phyloP scores from a whole-genome alignment of 2,329 filamentous ascomycete species.

The Trichoderma breve region DNA sequence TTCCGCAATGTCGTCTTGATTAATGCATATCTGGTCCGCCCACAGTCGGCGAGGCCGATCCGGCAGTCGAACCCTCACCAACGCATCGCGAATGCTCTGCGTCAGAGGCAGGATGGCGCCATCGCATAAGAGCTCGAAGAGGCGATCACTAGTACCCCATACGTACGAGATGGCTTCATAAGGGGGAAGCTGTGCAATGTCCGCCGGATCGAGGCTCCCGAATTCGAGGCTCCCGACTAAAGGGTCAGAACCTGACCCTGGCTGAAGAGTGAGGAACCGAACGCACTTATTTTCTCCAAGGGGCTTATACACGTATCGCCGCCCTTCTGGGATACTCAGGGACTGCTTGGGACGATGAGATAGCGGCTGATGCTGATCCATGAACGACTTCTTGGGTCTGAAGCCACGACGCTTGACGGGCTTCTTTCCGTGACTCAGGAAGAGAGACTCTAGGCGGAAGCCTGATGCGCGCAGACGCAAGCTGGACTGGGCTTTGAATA shows the following conservation, averaged over 20 bases:
- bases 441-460: neutral
- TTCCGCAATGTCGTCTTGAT: slow-evolving; percentile 38
- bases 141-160: slow-evolving; percentile 32
- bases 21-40: slow-evolving; percentile 43
- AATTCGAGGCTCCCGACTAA: slow-evolving; percentile 29
- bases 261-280: slow-evolving; percentile 35
- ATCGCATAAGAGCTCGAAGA: slow-evolving; percentile 27
- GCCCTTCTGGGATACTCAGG: neutral
- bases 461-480: neutral
- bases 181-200: slow-evolving; percentile 1
- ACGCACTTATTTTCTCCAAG: slow-evolving; percentile 27
- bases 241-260: slow-evolving; percentile 30
- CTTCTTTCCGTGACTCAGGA: neutral
- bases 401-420: slow-evolving; percentile 1
- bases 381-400: neutral
- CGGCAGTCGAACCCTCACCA: slow-evolving; percentile 30
- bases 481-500: too few species aligned
- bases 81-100: slow-evolving; percentile 32
- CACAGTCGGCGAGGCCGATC: slow-evolving; percentile 32
- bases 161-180: slow-evolving; percentile 40
- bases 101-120: slow-evolving; percentile 30
- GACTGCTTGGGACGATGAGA: neutral
- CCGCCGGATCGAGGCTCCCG: slow-evolving; percentile 27
- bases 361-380: neutral
- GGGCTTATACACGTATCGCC: slow-evolving; percentile 24